Percentiles rank a stretch among this genome's conserved stretches.
Conservation (phyloP, 1,284 basidiomycete species). For the Ustilago nuda region DNA sequence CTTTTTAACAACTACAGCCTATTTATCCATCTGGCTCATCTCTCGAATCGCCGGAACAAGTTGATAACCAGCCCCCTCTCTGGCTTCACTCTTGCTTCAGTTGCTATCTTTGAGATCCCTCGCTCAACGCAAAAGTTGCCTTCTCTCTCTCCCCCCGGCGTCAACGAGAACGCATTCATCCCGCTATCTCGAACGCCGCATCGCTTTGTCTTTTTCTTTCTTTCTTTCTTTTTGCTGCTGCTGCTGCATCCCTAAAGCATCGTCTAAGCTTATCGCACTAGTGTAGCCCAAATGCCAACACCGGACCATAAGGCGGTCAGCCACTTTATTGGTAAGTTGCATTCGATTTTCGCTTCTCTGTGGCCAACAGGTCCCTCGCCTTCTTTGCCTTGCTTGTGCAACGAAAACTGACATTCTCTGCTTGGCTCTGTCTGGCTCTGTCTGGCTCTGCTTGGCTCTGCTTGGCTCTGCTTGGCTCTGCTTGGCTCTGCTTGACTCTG, state of each 20-base stretch:
- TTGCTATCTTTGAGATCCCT: slow-evolving; percentile 25
- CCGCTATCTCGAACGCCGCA: neutral
- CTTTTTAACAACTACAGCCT: slow-evolving; percentile 13
- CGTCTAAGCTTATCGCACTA: neutral
- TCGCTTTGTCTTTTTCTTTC: neutral
- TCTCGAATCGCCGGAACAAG: neutral
- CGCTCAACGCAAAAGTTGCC: slow-evolving; percentile 16
- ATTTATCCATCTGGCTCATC: neutral
- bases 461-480: neutral
- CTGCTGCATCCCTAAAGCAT: neutral
- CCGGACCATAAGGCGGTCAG: slow-evolving; percentile 62
- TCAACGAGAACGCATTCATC: neutral
- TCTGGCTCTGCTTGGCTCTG: neutral
- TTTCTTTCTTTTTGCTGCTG: no score
- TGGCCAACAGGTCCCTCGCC: no score
- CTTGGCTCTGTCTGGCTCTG: neutral
- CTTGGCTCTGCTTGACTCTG: neutral
- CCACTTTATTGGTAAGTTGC: slow-evolving; percentile 65
- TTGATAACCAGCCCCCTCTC: slow-evolving; percentile 28
- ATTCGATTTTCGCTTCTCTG: neutral
- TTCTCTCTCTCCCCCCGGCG: neutral
- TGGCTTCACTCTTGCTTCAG: slow-evolving; percentile 1
- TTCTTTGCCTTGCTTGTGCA: no score
- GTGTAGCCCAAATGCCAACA: slow-evolving; percentile 40
- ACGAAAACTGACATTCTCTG: slow-evolving; percentile 2